Evolutionary conservation across 805 yeast genomes (phyloP).

Genomic region (Clavispora fructus): DNA sequence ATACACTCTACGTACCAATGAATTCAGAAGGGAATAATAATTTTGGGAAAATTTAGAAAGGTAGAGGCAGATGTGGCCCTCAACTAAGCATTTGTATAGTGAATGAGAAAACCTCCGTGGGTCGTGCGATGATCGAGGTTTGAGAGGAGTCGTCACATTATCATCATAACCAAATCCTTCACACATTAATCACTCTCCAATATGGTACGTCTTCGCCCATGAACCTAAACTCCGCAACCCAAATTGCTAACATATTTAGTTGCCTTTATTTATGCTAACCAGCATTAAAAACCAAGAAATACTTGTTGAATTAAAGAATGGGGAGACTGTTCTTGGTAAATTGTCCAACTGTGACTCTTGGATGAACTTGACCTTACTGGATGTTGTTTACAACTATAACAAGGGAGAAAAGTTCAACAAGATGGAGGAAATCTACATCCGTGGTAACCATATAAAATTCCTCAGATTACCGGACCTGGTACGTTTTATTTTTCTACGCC

Average conservation of each 20-base stretch:
- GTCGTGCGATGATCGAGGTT: slow-evolving; percentile 4
- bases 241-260: slow-evolving; percentile 36
- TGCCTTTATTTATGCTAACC: slow-evolving; percentile 85
- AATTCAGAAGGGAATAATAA: no score
- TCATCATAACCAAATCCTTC: background rate
- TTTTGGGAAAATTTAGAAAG: no score
- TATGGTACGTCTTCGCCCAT: slow-evolving; percentile 11
- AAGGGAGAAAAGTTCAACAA: slow-evolving; percentile 58
- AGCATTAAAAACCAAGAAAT: slow-evolving; percentile 87
- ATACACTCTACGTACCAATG: no score
- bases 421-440: slow-evolving; percentile 69
- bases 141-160: background rate
- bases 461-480: slow-evolving; percentile 67
- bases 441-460: slow-evolving; percentile 80
- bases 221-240: background rate
- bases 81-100: no score
- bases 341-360: slow-evolving; percentile 84
- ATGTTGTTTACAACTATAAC: slow-evolving; percentile 65
- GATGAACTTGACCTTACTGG: slow-evolving; percentile 86
- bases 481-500: background rate
- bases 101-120: background rate
- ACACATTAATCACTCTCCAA: background rate
- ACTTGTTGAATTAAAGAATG: slow-evolving; percentile 84
- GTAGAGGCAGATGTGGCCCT: no score
- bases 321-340: slow-evolving; percentile 83